Percentiles rank a stretch among this genome's conserved stretches.
These are phyloP conservation scores for Clonostachys rhizophaga DNA, from an alignment of 2,329 filamentous ascomycete genomes.

Conservation along the genomic window DNA sequence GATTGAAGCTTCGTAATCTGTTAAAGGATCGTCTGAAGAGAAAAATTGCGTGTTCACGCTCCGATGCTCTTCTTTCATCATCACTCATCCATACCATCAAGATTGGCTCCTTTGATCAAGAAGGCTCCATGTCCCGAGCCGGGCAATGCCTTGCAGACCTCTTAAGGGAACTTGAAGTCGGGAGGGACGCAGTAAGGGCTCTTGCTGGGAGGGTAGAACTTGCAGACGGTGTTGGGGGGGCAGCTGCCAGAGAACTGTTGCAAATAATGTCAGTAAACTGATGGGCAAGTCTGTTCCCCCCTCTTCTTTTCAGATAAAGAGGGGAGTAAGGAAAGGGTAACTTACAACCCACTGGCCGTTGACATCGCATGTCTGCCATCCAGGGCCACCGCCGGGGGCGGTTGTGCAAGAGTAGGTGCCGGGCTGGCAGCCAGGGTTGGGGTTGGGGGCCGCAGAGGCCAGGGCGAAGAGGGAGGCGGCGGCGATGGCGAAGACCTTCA, in stretches of 20 bases:
- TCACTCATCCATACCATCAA: too few species aligned
- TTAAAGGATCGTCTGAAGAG: too few species aligned
- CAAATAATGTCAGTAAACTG: not conserved
- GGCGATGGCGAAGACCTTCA: slow-evolving; percentile 8
- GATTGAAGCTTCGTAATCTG: too few species aligned
- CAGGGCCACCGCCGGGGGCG: slow-evolving; percentile 7
- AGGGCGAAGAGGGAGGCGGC: slow-evolving; percentile 11
- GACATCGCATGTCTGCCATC: slow-evolving; percentile 26
- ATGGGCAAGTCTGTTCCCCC: not conserved
- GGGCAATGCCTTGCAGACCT: not conserved
- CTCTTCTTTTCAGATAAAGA: not conserved
- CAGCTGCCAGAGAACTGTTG: slow-evolving; percentile 23
- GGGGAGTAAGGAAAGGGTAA: slow-evolving; percentile 1
- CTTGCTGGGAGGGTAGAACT: slow-evolving; percentile 23
- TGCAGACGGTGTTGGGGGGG: slow-evolving; percentile 26
- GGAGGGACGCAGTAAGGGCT: slow-evolving; percentile 32
- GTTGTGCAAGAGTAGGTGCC: slow-evolving; percentile 25
- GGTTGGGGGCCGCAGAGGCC: slow-evolving; percentile 5
- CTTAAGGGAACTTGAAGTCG: slow-evolving; percentile 14
- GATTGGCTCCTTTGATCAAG: too few species aligned
- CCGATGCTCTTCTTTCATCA: too few species aligned
- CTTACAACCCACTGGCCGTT: slow-evolving; percentile 23
- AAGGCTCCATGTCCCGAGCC: too few species aligned
- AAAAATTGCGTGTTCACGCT: too few species aligned
- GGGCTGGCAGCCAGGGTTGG: slow-evolving; percentile 17